Evolutionary conservation across 179 eudicot species (phyloP).

Genomic region (Vitellaria paradoxa): DNA sequence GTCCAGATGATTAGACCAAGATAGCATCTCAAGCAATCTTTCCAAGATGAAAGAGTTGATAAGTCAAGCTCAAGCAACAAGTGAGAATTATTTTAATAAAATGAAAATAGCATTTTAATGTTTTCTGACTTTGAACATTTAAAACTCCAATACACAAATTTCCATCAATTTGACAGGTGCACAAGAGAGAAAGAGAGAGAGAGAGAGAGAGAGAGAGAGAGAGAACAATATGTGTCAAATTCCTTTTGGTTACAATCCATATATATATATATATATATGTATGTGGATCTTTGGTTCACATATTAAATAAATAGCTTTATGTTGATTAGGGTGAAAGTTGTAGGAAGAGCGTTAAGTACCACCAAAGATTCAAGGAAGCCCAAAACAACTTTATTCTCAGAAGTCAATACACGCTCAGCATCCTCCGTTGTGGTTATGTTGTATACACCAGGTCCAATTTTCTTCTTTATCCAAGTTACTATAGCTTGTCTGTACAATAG

Average conservation of each 20-base stretch:
- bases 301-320: not conserved
- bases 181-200: not conserved
- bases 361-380: slow-evolving; percentile 58
- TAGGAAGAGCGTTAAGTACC: slow-evolving; percentile 33
- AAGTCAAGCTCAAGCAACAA: not conserved
- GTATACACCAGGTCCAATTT: slow-evolving; percentile 62
- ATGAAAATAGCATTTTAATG: not conserved
- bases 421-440: slow-evolving; percentile 59
- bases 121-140: not conserved
- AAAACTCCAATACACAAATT: not conserved
- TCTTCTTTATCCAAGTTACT: slow-evolving; percentile 69
- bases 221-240: not conserved
- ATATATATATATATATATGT: too few species aligned
- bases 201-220: not conserved
- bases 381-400: slow-evolving; percentile 55
- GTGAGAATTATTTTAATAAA: not conserved
- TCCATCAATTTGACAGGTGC: not conserved
- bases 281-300: not conserved
- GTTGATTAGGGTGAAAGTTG: not conserved
- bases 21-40: not conserved
- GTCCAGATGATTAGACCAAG: not conserved
- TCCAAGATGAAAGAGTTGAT: not conserved
- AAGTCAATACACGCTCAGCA: slow-evolving; percentile 49
- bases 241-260: not conserved
- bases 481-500: slow-evolving; percentile 46